phyloP scores from a whole-genome alignment of 306 rosid genomes.

The Vachellia pachyceras region DNA sequence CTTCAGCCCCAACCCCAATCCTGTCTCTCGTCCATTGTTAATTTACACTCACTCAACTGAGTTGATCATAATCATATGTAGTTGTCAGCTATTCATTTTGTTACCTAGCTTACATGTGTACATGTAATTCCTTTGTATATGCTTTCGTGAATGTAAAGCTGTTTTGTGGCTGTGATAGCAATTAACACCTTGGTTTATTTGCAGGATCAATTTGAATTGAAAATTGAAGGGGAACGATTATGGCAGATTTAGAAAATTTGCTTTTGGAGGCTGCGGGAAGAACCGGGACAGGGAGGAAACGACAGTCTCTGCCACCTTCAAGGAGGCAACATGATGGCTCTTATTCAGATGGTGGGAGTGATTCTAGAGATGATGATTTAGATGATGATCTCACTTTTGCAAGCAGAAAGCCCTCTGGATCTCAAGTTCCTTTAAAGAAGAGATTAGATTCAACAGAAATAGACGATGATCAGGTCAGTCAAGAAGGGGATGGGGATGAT shows the following conservation, averaged over 20 bases:
- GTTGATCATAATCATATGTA: background rate
- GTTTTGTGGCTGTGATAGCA: constrained; percentile 11
- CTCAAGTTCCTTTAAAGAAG: constrained; percentile 85
- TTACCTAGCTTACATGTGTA: constrained; percentile 3
- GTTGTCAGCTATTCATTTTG: constrained; percentile 16
- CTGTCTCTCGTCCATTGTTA: background rate
- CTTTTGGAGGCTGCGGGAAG: constrained; percentile 97
- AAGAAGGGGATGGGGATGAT: constrained; percentile 65
- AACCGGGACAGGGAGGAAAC: constrained; percentile 72
- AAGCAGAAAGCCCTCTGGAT: constrained; percentile 61
- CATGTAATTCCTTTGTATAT: constrained; percentile 5
- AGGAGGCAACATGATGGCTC: constrained; percentile 71
- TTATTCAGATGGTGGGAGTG: constrained; percentile 83
- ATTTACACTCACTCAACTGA: background rate
- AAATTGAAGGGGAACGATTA: constrained; percentile 31
- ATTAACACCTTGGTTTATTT: constrained; percentile 23
- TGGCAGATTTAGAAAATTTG: constrained; percentile 85
- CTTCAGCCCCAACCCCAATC: constrained; percentile 1
- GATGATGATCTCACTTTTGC: constrained; percentile 66
- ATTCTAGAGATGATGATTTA: constrained; percentile 74
- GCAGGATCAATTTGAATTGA: constrained; percentile 32
- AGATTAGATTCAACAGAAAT: constrained; percentile 73
- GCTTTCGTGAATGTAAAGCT: background rate
- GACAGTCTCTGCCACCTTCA: constrained; percentile 59
- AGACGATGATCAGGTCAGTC: constrained; percentile 81